Conservation (phyloP, 805 yeast species). For the Hanseniaspora vineae region DNA sequence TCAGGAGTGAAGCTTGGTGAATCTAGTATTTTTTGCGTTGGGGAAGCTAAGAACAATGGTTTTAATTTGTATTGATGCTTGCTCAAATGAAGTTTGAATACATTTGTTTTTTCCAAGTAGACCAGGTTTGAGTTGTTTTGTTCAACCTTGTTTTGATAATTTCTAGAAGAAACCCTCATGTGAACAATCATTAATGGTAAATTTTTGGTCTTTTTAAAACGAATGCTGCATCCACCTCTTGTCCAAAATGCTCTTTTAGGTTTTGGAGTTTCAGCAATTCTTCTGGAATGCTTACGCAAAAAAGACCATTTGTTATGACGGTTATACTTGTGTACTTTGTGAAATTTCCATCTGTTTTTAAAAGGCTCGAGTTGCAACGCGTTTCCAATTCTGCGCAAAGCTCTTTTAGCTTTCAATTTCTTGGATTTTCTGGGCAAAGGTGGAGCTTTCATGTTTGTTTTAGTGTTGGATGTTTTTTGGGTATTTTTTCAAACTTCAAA, state of each 20-base stretch:
- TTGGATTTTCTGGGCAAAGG: constrained; percentile 20
- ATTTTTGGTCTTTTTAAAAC: background rate
- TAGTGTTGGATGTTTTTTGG: background rate
- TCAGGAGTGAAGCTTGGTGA: background rate
- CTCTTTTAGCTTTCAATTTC: constrained; percentile 10
- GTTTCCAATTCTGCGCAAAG: constrained; percentile 8
- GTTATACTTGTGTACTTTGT: constrained; percentile 10
- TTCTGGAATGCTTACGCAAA: background rate
- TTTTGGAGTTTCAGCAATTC: no score
- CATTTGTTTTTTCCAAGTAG: constrained; percentile 9
- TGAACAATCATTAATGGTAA: background rate
- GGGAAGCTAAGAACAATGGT: constrained; percentile 8
- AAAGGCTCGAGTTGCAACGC: constrained; percentile 10
- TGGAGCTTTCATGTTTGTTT: constrained; percentile 19
- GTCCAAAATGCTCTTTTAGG: no score
- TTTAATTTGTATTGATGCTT: constrained; percentile 17
- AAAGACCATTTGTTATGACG: background rate
- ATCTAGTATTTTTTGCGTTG: background rate
- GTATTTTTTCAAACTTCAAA: no score
- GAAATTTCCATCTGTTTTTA: constrained; percentile 15
- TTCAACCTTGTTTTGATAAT: background rate
- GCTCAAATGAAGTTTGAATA: constrained; percentile 13
- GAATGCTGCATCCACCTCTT: background rate
- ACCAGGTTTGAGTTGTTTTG: background rate
- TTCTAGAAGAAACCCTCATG: no score